phyloP scores from a whole-genome alignment of 805 yeast genomes.

The Candida adriatica region DNA sequence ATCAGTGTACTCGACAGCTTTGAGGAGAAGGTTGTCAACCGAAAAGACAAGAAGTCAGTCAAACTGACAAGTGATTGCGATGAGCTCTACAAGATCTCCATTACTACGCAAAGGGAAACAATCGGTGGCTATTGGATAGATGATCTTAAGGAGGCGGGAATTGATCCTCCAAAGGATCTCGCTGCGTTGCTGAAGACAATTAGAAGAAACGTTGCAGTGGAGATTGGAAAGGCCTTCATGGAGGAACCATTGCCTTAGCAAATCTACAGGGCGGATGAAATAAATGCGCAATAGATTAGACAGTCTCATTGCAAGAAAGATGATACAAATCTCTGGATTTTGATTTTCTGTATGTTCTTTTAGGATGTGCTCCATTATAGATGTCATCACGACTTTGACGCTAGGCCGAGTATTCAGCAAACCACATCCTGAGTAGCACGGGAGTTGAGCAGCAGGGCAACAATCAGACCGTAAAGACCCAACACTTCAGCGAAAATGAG shows the following conservation, averaged over 20 bases:
- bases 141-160: conserved; percentile 12
- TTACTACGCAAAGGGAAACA: conserved; percentile 3
- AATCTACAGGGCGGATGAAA: no score
- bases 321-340: not conserved
- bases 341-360: not conserved
- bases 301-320: no score
- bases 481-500: conserved; percentile 98
- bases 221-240: conserved; percentile 21
- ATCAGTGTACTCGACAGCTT: conserved; percentile 18
- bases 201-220: conserved; percentile 21
- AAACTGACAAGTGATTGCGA: conserved; percentile 12
- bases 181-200: conserved; percentile 10
- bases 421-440: conserved; percentile 90
- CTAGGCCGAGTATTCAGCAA: conserved; percentile 41
- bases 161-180: conserved; percentile 16
- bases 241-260: no score
- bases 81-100: conserved; percentile 18
- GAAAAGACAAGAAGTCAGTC: conserved; percentile 9
- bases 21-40: conserved; percentile 9
- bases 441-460: conserved; percentile 94
- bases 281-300: no score
- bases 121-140: conserved; percentile 16
- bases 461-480: conserved; percentile 98
- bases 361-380: conserved; percentile 1
- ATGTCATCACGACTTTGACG: conserved; percentile 1